Percentiles rank a stretch among this genome's conserved stretches.
These are phyloP conservation scores for Strombidium stylifer DNA, from an alignment of 73 alveolate genomes.

Conservation along the genomic window DNA sequence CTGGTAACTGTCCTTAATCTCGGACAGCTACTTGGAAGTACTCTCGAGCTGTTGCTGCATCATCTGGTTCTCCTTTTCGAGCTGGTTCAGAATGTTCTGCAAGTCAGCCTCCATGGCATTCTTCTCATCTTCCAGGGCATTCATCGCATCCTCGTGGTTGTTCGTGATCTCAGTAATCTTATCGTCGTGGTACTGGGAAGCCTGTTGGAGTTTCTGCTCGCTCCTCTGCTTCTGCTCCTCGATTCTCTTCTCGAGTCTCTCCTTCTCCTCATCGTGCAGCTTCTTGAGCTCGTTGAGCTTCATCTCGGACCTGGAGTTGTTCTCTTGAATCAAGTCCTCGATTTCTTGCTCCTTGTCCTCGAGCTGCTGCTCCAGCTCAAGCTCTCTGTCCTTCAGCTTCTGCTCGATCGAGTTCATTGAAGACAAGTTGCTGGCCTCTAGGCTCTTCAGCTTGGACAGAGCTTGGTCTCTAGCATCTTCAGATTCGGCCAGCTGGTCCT, in stretches of 20 bases:
- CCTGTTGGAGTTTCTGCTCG: conserved; percentile 3
- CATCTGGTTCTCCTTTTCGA: conserved; percentile 69
- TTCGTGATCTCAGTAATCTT: conserved; percentile 22
- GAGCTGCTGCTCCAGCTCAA: conserved; percentile 29
- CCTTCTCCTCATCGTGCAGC: conserved; percentile 77
- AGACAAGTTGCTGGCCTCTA: conserved; percentile 6
- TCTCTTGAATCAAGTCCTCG: conserved; percentile 29
- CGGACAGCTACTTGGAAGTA: conserved; percentile 63
- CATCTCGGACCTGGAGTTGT: conserved; percentile 55
- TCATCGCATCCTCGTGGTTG: conserved; percentile 47
- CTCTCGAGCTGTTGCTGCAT: conserved; percentile 58
- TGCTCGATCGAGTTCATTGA: conserved; percentile 25
- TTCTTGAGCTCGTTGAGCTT: conserved; percentile 63
- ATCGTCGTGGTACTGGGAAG: conserved; percentile 45
- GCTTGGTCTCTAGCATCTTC: conserved; percentile 15
- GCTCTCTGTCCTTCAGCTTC: background rate
- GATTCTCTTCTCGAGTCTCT: conserved; percentile 71
- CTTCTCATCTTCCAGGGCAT: conserved; percentile 61
- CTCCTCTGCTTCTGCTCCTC: conserved; percentile 64
- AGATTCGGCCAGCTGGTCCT: conserved; percentile 8
- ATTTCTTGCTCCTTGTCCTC: conserved; percentile 28
- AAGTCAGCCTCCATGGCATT: conserved; percentile 55
- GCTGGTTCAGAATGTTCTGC: conserved; percentile 46
- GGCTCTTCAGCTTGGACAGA: conserved; percentile 10
- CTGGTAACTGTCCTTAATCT: conserved; percentile 57